Evolutionary conservation across 805 yeast species (phyloP).

Genomic region (Hemisphaericaspora nanyangensis): DNA sequence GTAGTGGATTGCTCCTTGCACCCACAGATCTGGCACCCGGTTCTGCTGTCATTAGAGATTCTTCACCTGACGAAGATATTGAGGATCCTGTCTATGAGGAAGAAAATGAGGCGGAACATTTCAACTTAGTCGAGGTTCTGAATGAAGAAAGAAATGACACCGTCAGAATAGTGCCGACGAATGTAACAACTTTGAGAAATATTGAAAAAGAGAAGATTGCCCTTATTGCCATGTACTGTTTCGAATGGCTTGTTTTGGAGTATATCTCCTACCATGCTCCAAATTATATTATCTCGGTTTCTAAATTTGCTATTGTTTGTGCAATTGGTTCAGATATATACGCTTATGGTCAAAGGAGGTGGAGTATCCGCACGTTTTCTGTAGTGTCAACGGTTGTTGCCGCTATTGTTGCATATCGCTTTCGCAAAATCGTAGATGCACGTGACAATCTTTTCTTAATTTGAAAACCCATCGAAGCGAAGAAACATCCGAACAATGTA

Average conservation of each 20-base stretch:
- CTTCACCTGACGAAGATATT: background rate
- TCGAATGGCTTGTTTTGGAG: conserved; percentile 6
- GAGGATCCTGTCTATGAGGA: conserved; percentile 5
- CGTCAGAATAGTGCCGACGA: background rate
- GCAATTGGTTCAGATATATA: background rate
- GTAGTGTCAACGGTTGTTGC: background rate
- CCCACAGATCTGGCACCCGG: background rate
- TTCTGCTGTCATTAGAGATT: background rate
- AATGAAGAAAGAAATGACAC: background rate
- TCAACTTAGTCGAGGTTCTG: conserved; percentile 4
- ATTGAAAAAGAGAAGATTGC: no score
- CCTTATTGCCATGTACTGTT: no score
- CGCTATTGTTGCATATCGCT: background rate
- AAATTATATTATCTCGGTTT: conserved; percentile 1
- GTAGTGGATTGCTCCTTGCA: background rate
- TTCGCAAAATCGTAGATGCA: background rate
- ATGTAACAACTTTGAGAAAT: background rate
- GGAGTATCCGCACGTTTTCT: background rate
- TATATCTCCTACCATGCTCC: conserved; percentile 3
- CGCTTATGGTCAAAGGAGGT: background rate
- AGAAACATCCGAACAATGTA: background rate
- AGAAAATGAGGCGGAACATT: conserved; percentile 5
- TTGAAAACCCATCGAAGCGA: background rate
- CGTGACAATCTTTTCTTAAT: background rate
- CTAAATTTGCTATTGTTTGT: conserved; percentile 1